A percentile compares a stretch with the other conserved stretches of the same genome.
These are phyloP conservation scores for Claviceps paspali DNA, from an alignment of 2,329 filamentous ascomycete species.

Conservation along the genomic window DNA sequence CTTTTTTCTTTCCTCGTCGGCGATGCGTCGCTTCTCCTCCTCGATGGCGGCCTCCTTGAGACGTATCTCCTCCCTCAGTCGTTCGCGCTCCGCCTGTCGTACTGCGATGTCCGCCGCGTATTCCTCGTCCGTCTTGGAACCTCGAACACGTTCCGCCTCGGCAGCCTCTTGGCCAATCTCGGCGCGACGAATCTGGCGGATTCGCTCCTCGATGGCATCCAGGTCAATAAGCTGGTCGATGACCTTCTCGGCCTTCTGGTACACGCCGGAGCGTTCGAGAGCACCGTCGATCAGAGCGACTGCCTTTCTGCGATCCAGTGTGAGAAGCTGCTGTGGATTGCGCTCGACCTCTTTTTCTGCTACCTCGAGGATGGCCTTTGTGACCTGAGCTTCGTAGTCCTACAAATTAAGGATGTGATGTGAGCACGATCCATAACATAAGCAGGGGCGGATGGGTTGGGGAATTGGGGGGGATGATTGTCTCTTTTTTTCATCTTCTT, in stretches of 20 bases:
- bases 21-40: slow-evolving; percentile 44
- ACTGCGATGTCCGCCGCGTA: slow-evolving; percentile 53
- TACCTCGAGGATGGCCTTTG: slow-evolving; percentile 50
- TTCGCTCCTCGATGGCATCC: slow-evolving; percentile 49
- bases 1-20: slow-evolving; percentile 38
- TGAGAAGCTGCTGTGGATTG: slow-evolving; percentile 55
- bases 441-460: neutral
- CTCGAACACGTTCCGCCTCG: slow-evolving; percentile 45
- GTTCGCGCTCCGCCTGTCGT: slow-evolving; percentile 44
- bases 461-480: too few species aligned
- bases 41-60: slow-evolving; percentile 44
- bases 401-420: slow-evolving; percentile 20
- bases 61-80: slow-evolving; percentile 43
- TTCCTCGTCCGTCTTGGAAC: slow-evolving; percentile 57
- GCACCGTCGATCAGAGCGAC: slow-evolving; percentile 64
- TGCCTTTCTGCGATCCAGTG: slow-evolving; percentile 58
- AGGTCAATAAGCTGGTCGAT: slow-evolving; percentile 55
- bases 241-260: slow-evolving; percentile 52
- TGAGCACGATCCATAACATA: neutral
- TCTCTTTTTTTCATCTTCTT: neutral
- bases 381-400: slow-evolving; percentile 56
- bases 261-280: slow-evolving; percentile 61
- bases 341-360: slow-evolving; percentile 61
- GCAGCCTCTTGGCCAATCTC: slow-evolving; percentile 59
- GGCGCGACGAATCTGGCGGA: slow-evolving; percentile 50